Conservation (phyloP, 2,329 filamentous ascomycete genomes). For the Hymenoscyphus repandus region DNA sequence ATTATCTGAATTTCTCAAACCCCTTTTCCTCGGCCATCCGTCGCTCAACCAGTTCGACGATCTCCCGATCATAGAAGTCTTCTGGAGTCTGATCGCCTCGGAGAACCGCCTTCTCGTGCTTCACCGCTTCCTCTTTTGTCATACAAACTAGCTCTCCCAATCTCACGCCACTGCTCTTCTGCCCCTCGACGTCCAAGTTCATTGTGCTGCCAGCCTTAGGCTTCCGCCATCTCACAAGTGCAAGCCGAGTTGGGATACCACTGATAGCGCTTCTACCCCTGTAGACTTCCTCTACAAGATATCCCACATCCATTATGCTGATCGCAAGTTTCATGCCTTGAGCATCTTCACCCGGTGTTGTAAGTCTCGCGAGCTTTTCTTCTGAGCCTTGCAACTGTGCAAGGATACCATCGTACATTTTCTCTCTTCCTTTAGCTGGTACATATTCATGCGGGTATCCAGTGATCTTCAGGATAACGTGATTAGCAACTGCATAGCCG, state of each 20-base stretch:
- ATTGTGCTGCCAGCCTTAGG: conserved; percentile 52
- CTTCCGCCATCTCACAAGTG: conserved; percentile 74
- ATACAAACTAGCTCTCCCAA: conserved; percentile 76
- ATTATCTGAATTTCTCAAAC: conserved; percentile 48
- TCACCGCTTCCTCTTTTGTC: conserved; percentile 83
- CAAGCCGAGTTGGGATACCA: conserved; percentile 72
- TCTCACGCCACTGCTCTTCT: conserved; percentile 67
- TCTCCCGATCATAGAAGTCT: conserved; percentile 67
- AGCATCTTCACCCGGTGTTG: conserved; percentile 39
- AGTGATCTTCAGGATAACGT: conserved; percentile 76
- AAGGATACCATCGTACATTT: conserved; percentile 84
- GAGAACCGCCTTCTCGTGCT: conserved; percentile 76
- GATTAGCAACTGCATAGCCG: conserved; percentile 85
- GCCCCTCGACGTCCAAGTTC: conserved; percentile 62
- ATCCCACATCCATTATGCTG: conserved; percentile 75
- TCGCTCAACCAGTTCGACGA: conserved; percentile 61
- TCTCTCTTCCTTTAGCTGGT: conserved; percentile 75
- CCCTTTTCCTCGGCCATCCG: conserved; percentile 62
- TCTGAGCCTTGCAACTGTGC: conserved; percentile 71
- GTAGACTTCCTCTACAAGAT: conserved; percentile 85
- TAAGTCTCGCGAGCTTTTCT: conserved; percentile 58
- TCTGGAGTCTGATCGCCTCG: conserved; percentile 61
- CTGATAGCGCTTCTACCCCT: conserved; percentile 77
- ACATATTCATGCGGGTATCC: conserved; percentile 85
- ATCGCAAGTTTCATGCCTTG: conserved; percentile 76